Evolutionary conservation across 441 rosid species (phyloP).

Genomic region (Viola pubescens): DNA sequence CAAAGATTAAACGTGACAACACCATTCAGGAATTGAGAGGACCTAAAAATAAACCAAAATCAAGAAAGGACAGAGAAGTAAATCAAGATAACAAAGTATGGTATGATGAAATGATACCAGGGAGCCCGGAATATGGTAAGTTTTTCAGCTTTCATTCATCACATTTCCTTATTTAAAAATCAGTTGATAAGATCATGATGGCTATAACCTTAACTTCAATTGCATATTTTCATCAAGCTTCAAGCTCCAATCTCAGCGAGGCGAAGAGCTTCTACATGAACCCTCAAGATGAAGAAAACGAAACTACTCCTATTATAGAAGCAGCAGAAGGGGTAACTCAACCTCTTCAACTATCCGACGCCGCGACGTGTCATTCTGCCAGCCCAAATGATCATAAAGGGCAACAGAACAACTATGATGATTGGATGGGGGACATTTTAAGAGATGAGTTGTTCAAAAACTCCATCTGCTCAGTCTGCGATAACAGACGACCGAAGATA

Average conservation of each 20-base stretch:
- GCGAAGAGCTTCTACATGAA: constrained; percentile 12
- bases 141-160: background rate
- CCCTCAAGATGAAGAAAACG: constrained; percentile 23
- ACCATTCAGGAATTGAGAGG: constrained; percentile 33
- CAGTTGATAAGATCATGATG: constrained; percentile 15
- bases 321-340: constrained; percentile 26
- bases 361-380: constrained; percentile 5
- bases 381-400: constrained; percentile 23
- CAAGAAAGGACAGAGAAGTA: background rate
- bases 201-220: constrained; percentile 16
- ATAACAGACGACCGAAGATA: constrained; percentile 42
- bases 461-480: constrained; percentile 38
- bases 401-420: constrained; percentile 13
- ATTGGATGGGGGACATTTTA: constrained; percentile 23
- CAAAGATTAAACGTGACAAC: constrained; percentile 38
- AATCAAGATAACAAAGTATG: constrained; percentile 12
- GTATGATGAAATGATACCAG: constrained; percentile 50
- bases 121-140: constrained; percentile 25
- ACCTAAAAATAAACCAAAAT: constrained; percentile 16
- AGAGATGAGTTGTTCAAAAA: constrained; percentile 27
- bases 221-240: constrained; percentile 16
- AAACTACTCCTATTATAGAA: no score
- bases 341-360: constrained; percentile 11
- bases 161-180: background rate
- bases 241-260: constrained; percentile 21